Evolutionary conservation across 352 stramenopile species (phyloP).

Genomic region (Aphanomyces astaci): DNA sequence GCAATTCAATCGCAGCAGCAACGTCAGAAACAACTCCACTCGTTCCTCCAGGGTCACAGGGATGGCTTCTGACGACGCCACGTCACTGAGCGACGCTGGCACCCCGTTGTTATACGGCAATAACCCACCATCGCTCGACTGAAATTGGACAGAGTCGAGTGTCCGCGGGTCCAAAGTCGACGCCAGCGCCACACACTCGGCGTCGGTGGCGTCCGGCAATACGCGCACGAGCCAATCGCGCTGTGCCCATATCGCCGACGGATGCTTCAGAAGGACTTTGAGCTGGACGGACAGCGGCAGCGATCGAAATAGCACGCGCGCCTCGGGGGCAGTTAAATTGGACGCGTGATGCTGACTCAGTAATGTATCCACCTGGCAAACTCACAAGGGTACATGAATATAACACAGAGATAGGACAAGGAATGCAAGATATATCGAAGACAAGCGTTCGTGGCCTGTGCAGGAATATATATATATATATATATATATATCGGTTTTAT

Average conservation of each 20-base stretch:
- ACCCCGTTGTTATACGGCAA: too few species aligned
- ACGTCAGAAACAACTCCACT: slow-evolving; percentile 66
- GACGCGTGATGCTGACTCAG: slow-evolving; percentile 36
- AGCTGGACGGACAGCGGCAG: slow-evolving; percentile 45
- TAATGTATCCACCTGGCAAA: slow-evolving; percentile 32
- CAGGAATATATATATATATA: too few species aligned
- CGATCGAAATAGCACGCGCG: slow-evolving; percentile 46
- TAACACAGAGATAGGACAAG: too few species aligned
- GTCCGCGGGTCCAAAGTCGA: slow-evolving; percentile 37
- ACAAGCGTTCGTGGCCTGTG: too few species aligned
- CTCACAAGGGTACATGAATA: too few species aligned
- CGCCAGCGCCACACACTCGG: slow-evolving; percentile 36
- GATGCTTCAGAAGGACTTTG: slow-evolving; percentile 41
- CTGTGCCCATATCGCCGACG: slow-evolving; percentile 46
- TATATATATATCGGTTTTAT: too few species aligned
- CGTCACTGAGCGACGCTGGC: slow-evolving; percentile 25
- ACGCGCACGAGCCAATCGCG: slow-evolving; percentile 67
- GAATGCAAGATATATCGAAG: too few species aligned
- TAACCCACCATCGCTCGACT: too few species aligned
- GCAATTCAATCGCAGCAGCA: slow-evolving; percentile 54
- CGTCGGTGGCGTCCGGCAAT: slow-evolving; percentile 32
- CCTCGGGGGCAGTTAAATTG: slow-evolving; percentile 33
- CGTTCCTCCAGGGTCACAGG: slow-evolving; percentile 37
- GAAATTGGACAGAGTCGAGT: background rate
- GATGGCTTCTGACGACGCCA: slow-evolving; percentile 47